Base-by-base conservation (phyloP, 2,329 filamentous ascomycete species). In the Cadophora sp. region DNA sequence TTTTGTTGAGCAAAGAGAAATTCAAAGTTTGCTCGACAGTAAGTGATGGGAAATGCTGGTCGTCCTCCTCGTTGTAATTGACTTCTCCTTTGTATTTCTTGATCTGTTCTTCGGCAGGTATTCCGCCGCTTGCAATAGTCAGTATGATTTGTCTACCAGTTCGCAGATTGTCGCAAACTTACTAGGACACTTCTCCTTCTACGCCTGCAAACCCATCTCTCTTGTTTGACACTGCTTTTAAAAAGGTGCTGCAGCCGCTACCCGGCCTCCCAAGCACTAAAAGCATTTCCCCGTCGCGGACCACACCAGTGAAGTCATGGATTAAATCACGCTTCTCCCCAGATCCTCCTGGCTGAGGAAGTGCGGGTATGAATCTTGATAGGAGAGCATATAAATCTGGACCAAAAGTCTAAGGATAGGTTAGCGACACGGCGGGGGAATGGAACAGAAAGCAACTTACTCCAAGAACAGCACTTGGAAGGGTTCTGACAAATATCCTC, bases 11-110 rank as follows among this genome's bases (percentile, higher is more conserved):
- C 59, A 94, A 80, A 0, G 91, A 90, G 73, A 95, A 94, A 4
- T 85, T 87, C 50, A 95, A 81, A 0, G 92, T 94, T 78, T 94
- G 90, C 84, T 90, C 91, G 0, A 95, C 92, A 6, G 89, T 93
- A 43, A 95, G 81, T 1, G 84, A 84, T 2, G 92, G 89, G 74
- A 94, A 89, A 76, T 95, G 92, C 20, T 87, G 83, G 73, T 94
- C 91, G 71, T 93, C 91, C 76, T 95, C 91, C 18, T 86, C 87
- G 72, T 92, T 93, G 77, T 94, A 94, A 72, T 89, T 90, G 74
- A 93, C 90, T 76, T 94, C 91, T 43, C 91, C 91, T 55, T 70
- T 70, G 77, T 91, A 94, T 69, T 85, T 82, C 74, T 89, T 88
- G 73, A 85, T 83, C 74, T 92, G 89, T 72, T 90, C 87, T 33